Evolutionary conservation across 225 moss, liverwort and hornwort species (phyloP), one percentile per base, ranked within the genome.

Genomic region (Polytrichum commune): DNA sequence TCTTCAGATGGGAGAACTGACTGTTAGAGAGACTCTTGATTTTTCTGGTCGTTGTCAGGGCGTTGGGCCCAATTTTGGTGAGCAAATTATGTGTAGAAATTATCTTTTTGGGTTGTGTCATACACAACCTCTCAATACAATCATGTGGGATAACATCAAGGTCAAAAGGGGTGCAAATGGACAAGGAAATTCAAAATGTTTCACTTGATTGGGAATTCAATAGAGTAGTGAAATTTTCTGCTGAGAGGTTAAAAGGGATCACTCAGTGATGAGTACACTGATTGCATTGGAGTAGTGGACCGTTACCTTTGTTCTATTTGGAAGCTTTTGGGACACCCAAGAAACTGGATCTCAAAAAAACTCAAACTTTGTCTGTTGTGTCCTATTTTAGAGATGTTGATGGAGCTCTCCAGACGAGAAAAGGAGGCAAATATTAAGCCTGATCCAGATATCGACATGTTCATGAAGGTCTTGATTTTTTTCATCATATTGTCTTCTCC

Each of bases 1-100:
- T 61, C 79, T 95, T 8, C 95, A 95, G n/a, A 55, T 88, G 69
- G 89, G 89, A 60, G 92, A 95, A 76, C 69, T 95, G 77, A 93
- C 95, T 0, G 92, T 95, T 22, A 76, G 92, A 13, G 95, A 95
- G 24, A 95, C 92, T 5, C 72, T 95, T 0, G 89, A 88, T 33
- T 95, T 93, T 29, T 84, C 89, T 3, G 95, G 90, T 62, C 85
- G 86, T 4, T 95, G 93, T 30, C 95, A 95, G 66, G 95, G 95
- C 57, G 89, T 95, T 23, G 93, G 93, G 7, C 74, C 91, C 27
- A 80, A 91, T 68, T 93, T 86, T 28, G 90, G 91, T 92, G 55
- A 10, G 86, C 19, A 54, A 20, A 38, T 33, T 24, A 20, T 28
- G 19, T 72, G 18, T 28, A 2, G 19, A 29, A 13, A 46, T 46